These are phyloP conservation scores for Cyberlindnera lachancei DNA, from an alignment of 805 yeast genomes.

Conservation along the genomic window DNA sequence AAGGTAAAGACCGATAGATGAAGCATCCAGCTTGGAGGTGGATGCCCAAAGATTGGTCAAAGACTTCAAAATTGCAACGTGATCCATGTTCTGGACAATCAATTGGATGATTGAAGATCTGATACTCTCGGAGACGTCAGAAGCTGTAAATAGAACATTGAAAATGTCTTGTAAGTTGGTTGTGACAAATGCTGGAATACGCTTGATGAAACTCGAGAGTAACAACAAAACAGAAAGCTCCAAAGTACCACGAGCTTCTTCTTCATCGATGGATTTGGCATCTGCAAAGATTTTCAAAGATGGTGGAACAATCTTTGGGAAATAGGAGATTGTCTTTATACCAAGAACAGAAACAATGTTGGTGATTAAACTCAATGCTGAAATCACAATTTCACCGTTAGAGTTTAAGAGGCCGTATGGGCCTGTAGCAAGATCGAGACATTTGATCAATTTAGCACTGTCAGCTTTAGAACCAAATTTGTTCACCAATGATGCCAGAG, in stretches of 20 bases:
- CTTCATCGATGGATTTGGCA: constrained; percentile 15
- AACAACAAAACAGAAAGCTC: constrained; percentile 69
- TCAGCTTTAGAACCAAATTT: constrained; percentile 52
- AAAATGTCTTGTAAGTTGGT: constrained; percentile 62
- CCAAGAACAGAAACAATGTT: constrained; percentile 70
- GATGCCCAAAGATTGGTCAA: constrained; percentile 57
- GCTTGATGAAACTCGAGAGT: constrained; percentile 66
- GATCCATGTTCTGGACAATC: constrained; percentile 60
- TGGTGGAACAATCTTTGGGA: constrained; percentile 80
- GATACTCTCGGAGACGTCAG: constrained; percentile 49
- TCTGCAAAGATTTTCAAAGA: constrained; percentile 51
- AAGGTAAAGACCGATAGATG: constrained; percentile 62
- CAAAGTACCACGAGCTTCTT: constrained; percentile 29
- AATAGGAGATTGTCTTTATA: constrained; percentile 74
- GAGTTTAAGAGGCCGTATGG: constrained; percentile 45
- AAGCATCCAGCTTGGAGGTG: constrained; percentile 29
- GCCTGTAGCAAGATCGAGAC: constrained; percentile 45
- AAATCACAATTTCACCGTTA: constrained; percentile 57
- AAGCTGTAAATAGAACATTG: constrained; percentile 47
- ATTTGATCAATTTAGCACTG: constrained; percentile 36
- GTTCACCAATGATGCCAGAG: constrained; percentile 53
- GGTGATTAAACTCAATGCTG: constrained; percentile 68
- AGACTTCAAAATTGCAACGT: constrained; percentile 52
- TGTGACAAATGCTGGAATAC: constrained; percentile 78
- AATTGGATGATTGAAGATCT: constrained; percentile 57